Evolutionary conservation across 2,329 filamentous ascomycete species (phyloP), one percentile per base, ranked within the genome.

Genomic region (Alternaria sp.): DNA sequence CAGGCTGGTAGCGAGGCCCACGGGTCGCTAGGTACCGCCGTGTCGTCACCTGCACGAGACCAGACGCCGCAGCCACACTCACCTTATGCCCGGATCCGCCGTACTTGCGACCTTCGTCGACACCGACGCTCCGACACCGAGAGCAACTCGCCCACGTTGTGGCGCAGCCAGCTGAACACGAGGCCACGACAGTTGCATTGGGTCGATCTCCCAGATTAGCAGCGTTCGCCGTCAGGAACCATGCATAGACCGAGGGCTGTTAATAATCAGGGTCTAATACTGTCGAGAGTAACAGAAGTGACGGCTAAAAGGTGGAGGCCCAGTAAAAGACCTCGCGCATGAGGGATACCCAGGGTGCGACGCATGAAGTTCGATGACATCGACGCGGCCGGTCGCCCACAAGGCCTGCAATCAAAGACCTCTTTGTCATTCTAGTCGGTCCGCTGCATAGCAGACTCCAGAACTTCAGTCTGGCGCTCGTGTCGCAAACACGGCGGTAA

Each of bases 251-350:
- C 51, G 9, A 26, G 46, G 44, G 47, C 58, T 44, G 52, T 46
- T 51, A 52, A 59, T 59, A 65, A 12, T 50, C 17, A 26, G 62
- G 61, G 55, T 40, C 58, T 65, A 46, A 28, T 61, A 54, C 46
- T 55, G 21, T 59, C 26, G 26, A 21, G 47, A 6, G 50, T 46
- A 40, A 43, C 36, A 49, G 57, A 57, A 46, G 12, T 54, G 36
- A 62, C 49, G 59, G 59, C 21, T 67, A 60, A 64, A 63, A 54
- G 28, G 46, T 30, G 49, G 52, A 44, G 36, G 55, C 50, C 69
- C 66, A 67, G 69, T 69, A 71, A 69, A 70, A 59, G 61, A 66
- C 45, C 47, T 61, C 56, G 64, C 57, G 69, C 67, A 70, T 63
- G 57, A 67, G 62, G 60, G 66, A 60, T 65, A 56, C 54, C 62